These are phyloP conservation scores for Botryotinia globosa DNA, from an alignment of 2,329 filamentous ascomycete genomes.

Conservation along the genomic window DNA sequence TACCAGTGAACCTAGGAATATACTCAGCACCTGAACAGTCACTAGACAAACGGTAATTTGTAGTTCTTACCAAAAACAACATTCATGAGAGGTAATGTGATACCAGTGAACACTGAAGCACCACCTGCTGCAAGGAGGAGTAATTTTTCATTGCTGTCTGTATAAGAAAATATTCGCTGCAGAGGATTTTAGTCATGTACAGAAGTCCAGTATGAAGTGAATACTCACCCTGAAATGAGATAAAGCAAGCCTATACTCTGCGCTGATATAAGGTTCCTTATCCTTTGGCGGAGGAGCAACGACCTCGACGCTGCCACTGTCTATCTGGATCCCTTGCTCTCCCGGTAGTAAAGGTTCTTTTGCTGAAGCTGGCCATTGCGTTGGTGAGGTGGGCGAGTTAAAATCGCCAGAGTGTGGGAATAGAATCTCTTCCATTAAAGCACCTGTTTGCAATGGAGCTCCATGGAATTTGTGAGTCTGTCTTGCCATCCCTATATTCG, in stretches of 20 bases:
- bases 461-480: background rate
- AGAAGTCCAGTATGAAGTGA: background rate
- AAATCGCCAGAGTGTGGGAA: background rate
- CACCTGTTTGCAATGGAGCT: conserved; percentile 3
- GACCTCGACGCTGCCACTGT: background rate
- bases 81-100: conserved; percentile 57
- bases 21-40: background rate
- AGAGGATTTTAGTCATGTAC: conserved; percentile 1
- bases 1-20: conserved; percentile 34
- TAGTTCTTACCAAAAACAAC: conserved; percentile 50
- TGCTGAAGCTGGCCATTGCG: conserved; percentile 1
- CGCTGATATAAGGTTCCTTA: background rate
- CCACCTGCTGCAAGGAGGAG: conserved; percentile 40
- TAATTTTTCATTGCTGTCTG: conserved; percentile 23
- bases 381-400: background rate
- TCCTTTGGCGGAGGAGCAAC: background rate
- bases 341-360: conserved; percentile 13
- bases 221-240: conserved; percentile 13
- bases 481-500: background rate
- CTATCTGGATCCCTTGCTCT: background rate
- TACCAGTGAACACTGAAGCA: conserved; percentile 51
- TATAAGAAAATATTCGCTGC: conserved; percentile 31
- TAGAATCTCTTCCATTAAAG: conserved; percentile 1
- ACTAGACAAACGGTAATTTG: background rate
- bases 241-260: conserved; percentile 12